Base-by-base conservation (phyloP, 176 grass and related monocot species). In the Dactylis glomerata region DNA sequence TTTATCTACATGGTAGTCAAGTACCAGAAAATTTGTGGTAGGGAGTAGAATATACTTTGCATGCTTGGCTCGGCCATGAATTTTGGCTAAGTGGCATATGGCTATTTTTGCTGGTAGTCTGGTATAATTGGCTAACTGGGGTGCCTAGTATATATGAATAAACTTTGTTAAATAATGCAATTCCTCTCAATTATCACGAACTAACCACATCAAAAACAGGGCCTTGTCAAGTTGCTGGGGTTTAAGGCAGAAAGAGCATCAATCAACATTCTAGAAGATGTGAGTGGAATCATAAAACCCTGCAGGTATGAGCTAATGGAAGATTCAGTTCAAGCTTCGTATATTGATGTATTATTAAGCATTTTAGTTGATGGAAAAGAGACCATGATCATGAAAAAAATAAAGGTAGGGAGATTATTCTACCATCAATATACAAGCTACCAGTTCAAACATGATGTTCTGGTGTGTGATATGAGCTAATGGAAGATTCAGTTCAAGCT, bases 221-320 rank as follows among this genome's bases (percentile, higher is more conserved):
- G 82, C 32, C 8, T 27, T 62, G 32, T 50, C 55, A 44, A 64
- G 57, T 51, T 84, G 16, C 30, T 84, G 10, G 82, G 56, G 22
- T 17, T 50, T 0, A 63, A 75, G 22, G 5, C 31, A 19, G 71
- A 65, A 51, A 84, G 16, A 76, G 57, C 46, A 36, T 17, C 36
- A 17, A 75, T 52, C 45, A 76, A 65, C 1, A 75, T 76, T 64
- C 44, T 84, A 50, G 82, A 84, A 76, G 82, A 76, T 76, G 71
- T 84, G 57, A 76, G 42, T 4, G 82, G 71, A 65, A 76, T 47
- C 71, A 76, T 84, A 14, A 75, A 65, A 65, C 82, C 82, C 71
- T 38, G 82, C 82, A 76, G 82, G 82, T 84, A 63, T 27, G 57
- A n/a, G n/a, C n/a, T n/a, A n/a, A n/a, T n/a, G n/a, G n/a, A n/a